These are phyloP conservation scores for Mycena leptocephala DNA, from an alignment of 768 basidiomycete species.

Conservation along the genomic window DNA sequence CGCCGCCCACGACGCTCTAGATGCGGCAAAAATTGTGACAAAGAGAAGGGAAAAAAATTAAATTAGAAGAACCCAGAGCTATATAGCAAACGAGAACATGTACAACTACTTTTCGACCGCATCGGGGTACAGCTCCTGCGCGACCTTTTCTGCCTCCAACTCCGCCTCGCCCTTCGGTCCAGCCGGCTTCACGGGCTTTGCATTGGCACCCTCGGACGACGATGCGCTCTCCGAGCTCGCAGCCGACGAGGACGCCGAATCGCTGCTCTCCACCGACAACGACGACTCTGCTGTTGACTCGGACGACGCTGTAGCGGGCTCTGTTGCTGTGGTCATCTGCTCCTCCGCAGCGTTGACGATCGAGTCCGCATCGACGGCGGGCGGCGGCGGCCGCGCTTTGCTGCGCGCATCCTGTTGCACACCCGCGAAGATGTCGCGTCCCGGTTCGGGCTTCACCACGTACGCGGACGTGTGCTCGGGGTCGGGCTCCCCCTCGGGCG, in stretches of 20 bases:
- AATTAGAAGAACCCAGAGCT: slow-evolving; percentile 25
- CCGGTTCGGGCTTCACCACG: slow-evolving; percentile 78
- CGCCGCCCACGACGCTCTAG: too few relatives aligned
- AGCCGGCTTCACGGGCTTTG: slow-evolving; percentile 41
- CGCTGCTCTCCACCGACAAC: not conserved
- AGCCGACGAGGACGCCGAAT: slow-evolving; percentile 16
- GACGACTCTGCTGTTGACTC: slow-evolving; percentile 2
- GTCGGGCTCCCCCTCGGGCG: slow-evolving; percentile 32
- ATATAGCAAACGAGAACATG: slow-evolving; percentile 23
- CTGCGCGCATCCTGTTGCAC: slow-evolving; percentile 66
- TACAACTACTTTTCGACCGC: slow-evolving; percentile 44
- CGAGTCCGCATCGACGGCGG: slow-evolving; percentile 51
- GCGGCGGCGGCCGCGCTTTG: slow-evolving; percentile 38
- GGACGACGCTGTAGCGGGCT: slow-evolving; percentile 9
- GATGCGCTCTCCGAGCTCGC: slow-evolving; percentile 25
- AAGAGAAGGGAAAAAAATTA: slow-evolving; percentile 2
- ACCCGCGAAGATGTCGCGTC: slow-evolving; percentile 80
- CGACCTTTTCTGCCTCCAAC: slow-evolving; percentile 66
- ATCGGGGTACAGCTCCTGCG: slow-evolving; percentile 69
- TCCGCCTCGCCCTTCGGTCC: slow-evolving; percentile 68
- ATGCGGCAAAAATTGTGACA: too few relatives aligned
- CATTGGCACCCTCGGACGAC: slow-evolving; percentile 22
- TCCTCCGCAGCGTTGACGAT: slow-evolving; percentile 46
- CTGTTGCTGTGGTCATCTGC: not conserved
- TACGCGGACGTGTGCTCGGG: slow-evolving; percentile 56